These are phyloP conservation scores for Cutaneotrichosporon mucoides DNA, from an alignment of 1,284 basidiomycete species.

Conservation along the genomic window DNA sequence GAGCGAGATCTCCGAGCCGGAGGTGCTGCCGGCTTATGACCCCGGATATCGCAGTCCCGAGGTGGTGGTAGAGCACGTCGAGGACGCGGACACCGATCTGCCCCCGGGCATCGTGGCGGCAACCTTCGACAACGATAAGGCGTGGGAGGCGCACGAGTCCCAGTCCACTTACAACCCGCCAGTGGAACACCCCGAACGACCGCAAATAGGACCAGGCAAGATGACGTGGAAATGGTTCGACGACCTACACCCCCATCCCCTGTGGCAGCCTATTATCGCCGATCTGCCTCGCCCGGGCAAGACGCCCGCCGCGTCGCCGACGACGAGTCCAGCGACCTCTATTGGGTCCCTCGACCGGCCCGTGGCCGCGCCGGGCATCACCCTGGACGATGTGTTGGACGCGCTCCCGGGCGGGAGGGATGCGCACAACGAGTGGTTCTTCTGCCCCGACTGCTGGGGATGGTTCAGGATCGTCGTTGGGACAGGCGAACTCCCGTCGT, in stretches of 20 bases:
- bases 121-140: not conserved
- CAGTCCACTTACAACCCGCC: not conserved
- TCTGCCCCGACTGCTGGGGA: slow-evolving; percentile 39
- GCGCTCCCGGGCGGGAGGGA: slow-evolving; percentile 33
- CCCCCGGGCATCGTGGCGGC: slow-evolving; percentile 35
- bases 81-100: slow-evolving; percentile 25
- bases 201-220: slow-evolving; percentile 38
- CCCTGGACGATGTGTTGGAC: slow-evolving; percentile 27
- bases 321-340: not conserved
- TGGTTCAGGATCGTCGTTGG: slow-evolving; percentile 33
- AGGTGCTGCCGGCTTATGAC: slow-evolving; percentile 3
- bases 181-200: slow-evolving; percentile 16
- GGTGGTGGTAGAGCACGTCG: slow-evolving; percentile 36
- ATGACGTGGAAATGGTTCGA: slow-evolving; percentile 27
- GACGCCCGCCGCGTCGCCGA: not conserved
- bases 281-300: slow-evolving; percentile 23
- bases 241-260: slow-evolving; percentile 32
- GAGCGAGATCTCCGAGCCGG: too few relatives aligned
- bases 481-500: not conserved
- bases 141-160: slow-evolving; percentile 1
- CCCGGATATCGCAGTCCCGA: slow-evolving; percentile 37
- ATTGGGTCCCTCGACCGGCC: not conserved
- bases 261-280: slow-evolving; percentile 29
- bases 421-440: slow-evolving; percentile 35
- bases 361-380: slow-evolving; percentile 3